Evolutionary conservation across 1,139 yeast genomes (phyloP), one percentile per base, ranked within the genome.

Genomic region (Yamadazyma membranifaciens): DNA sequence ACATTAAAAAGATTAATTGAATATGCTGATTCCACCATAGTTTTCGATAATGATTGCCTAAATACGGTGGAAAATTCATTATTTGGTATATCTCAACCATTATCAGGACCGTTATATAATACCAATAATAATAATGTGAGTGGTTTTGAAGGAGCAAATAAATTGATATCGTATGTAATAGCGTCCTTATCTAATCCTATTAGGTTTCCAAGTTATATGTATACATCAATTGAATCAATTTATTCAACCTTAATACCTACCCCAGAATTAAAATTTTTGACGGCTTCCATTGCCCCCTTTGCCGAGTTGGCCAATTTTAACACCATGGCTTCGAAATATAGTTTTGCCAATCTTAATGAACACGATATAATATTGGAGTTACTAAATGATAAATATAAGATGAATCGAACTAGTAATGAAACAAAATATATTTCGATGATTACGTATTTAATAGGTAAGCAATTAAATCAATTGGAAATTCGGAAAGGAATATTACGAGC

Each of bases 161-260:
- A 87, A 57, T 70, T 92, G 33, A 89, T 92, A 6, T 80, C 97
- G 0, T 83, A 89, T 14, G 89, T 87, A 9, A 79, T 89, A 70
- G 83, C 96, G 0, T 83, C 92, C 0, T 69, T 88, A 3, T 87
- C 98, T 2, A 87, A 91, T 47, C 88, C 98, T 0, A 65, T 92
- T 31, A 70, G 98, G 48, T 92, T 87, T 59, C 98, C 98, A 2
- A 84, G 95, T 37, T 89, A 89, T 62, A 82, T 89, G 78, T 92
- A 87, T 69, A 86, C 86, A 52, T 89, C 95, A 13, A 67, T 86
- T 50, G 88, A 91, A 36, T 83, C 95, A 38, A 82, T 92, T 13
- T 65, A 89, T 43, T 83, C 97, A 1, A 80, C 94, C 1, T 65
- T 94, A 47, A 78, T 92, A 3, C 97, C 98, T 1, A 83, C 91